Evolutionary conservation across 1,284 basidiomycete species (phyloP), one percentile per base, ranked within the genome.

Genomic region (Boletus smithii): DNA sequence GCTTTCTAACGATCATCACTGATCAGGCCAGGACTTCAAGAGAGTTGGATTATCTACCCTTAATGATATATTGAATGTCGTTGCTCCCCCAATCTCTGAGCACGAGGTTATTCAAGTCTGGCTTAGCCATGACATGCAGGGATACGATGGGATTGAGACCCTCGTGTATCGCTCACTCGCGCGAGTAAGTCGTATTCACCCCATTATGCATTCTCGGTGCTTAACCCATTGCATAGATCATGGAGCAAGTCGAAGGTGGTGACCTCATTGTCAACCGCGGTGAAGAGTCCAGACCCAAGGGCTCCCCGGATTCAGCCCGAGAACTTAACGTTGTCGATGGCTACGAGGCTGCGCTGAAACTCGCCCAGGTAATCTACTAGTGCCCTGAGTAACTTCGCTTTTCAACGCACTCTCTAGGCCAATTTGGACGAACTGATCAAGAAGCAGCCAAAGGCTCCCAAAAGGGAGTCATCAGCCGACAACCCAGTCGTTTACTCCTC

Each of bases 41-140:
- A 80, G 84, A 37, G 87, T 90, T 26, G 91, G 92, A 22, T 70
- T 93, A 51, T 93, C 89, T 7, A 93, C 92, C 1, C 69, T 97
- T 22, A 91, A 83, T 4, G 94, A 95, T 49, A 83, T 99, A 46
- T 72, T 99, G 53, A 97, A 98, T 64, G 95, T 88, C 14, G 95
- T 99, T 42, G 97, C 95, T 0, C 97, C 97, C 22, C 97, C 97
- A 4, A 98, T 99, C 58, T 90, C 94, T 11, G 93, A 94, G 58
- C 95, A 99, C 66, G 97, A 99, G 70, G 92, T 98, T 17, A 91
- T 99, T 50, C 85, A 97, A 65, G 86, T 99, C 6, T 94, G 91
- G 83, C 74, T 99, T 31, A 88, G 88, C 56, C 95, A 99, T 71
- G 94, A 95, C 58, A 95, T 99, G 94, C 74, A 81, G 50, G 95